These are phyloP conservation scores for Sporothrix protearum DNA, from an alignment of 2,329 filamentous ascomycete genomes.

Conservation along the genomic window DNA sequence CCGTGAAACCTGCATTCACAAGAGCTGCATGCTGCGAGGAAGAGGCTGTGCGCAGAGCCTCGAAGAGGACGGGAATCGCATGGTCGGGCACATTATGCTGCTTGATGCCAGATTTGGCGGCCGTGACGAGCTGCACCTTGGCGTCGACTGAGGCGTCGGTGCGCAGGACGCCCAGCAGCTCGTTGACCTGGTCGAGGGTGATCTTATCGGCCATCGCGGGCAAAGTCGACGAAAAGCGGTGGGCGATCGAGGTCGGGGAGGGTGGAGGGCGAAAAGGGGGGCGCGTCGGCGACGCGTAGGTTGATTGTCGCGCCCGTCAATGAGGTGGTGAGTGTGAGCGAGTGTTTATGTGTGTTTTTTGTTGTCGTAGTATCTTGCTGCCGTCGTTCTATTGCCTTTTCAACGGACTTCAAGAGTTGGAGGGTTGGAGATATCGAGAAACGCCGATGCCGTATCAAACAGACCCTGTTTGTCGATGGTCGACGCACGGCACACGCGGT, in stretches of 20 bases:
- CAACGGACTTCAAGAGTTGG: background rate
- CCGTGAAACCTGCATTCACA: slow-evolving; percentile 79
- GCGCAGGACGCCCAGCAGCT: slow-evolving; percentile 41
- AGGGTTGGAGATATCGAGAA: background rate
- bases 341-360: background rate
- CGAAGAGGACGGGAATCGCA: slow-evolving; percentile 70
- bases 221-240: background rate
- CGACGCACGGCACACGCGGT: slow-evolving; percentile 12
- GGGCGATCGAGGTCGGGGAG: background rate
- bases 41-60: slow-evolving; percentile 73
- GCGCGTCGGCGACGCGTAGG: slow-evolving; percentile 6
- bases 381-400: background rate
- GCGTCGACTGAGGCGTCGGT: slow-evolving; percentile 58
- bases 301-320: background rate
- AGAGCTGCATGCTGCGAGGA: slow-evolving; percentile 72
- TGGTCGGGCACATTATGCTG: slow-evolving; percentile 82
- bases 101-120: slow-evolving; percentile 84
- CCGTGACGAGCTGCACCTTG: slow-evolving; percentile 63
- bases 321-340: background rate
- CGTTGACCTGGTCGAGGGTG: slow-evolving; percentile 41
- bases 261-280: background rate
- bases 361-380: background rate
- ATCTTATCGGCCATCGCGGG: slow-evolving; percentile 38
- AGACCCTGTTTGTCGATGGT: background rate
- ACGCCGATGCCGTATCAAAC: background rate